A percentile compares a stretch with the other conserved stretches of the same genome.
These are phyloP conservation scores for Penicillium polonicum DNA, from an alignment of 2,329 filamentous ascomycete genomes.

Conservation along the genomic window DNA sequence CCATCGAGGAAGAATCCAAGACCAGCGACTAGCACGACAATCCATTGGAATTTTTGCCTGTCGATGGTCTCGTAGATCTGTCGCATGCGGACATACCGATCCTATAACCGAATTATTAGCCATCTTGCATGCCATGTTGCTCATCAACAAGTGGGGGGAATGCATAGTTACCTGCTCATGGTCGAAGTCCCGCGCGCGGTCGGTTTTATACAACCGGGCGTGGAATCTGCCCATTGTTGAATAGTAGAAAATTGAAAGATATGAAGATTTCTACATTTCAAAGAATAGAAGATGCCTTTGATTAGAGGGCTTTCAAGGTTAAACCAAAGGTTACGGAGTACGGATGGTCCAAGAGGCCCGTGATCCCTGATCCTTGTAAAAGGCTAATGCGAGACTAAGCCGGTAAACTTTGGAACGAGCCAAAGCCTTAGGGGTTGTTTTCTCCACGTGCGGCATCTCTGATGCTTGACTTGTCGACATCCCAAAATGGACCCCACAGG, in stretches of 20 bases:
- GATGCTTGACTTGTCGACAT: constrained; percentile 11
- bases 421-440: constrained; percentile 8
- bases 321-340: not conserved
- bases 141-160: too few species aligned
- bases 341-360: not conserved
- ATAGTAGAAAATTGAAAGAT: not conserved
- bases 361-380: constrained; percentile 9
- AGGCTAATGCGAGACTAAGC: constrained; percentile 4
- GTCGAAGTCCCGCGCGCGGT: constrained; percentile 45
- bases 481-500: not conserved
- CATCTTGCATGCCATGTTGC: not conserved
- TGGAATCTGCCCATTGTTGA: constrained; percentile 37
- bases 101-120: constrained; percentile 22
- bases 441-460: constrained; percentile 20
- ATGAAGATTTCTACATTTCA: not conserved
- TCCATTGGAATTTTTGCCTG: constrained; percentile 44
- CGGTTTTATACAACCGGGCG: constrained; percentile 43
- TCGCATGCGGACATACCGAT: constrained; percentile 45
- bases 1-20: constrained; percentile 53
- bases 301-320: not conserved
- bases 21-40: constrained; percentile 48
- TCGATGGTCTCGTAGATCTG: constrained; percentile 49
- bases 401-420: not conserved
- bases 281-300: not conserved
- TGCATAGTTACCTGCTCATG: constrained; percentile 39